These are phyloP conservation scores for Aureobasidium lini DNA, from an alignment of 2,329 filamentous ascomycete species.

Conservation along the genomic window DNA sequence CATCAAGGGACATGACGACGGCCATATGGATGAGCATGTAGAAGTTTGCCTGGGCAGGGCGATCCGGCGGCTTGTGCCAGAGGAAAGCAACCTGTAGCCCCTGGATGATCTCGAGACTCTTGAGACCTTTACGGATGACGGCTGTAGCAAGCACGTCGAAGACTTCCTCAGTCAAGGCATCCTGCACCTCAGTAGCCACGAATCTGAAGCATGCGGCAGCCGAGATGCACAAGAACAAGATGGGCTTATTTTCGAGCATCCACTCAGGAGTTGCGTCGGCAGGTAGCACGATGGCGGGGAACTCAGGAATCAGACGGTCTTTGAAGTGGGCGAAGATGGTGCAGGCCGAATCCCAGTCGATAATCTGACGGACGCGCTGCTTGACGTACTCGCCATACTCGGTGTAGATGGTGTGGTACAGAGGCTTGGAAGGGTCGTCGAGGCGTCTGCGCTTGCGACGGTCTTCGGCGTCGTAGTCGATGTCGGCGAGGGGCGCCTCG, in stretches of 20 bases:
- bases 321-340: slow-evolving; percentile 52
- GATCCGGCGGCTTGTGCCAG: slow-evolving; percentile 79
- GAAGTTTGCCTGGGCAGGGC: slow-evolving; percentile 81
- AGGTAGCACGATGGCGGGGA: slow-evolving; percentile 53
- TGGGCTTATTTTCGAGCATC: slow-evolving; percentile 50
- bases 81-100: slow-evolving; percentile 66
- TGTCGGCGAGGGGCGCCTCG: background rate
- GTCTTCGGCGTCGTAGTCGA: slow-evolving; percentile 3
- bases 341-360: slow-evolving; percentile 18
- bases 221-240: slow-evolving; percentile 53
- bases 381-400: slow-evolving; percentile 4
- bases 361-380: slow-evolving; percentile 10
- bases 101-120: slow-evolving; percentile 77
- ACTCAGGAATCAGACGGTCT: slow-evolving; percentile 45
- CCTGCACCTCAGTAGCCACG: slow-evolving; percentile 17
- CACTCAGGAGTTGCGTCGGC: slow-evolving; percentile 46
- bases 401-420: background rate
- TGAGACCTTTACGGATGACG: slow-evolving; percentile 67
- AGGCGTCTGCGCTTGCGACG: slow-evolving; percentile 4
- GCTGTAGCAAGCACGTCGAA: slow-evolving; percentile 67
- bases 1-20: slow-evolving; percentile 73
- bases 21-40: slow-evolving; percentile 80
- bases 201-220: slow-evolving; percentile 40
- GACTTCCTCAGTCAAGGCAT: slow-evolving; percentile 58
- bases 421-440: background rate